These are phyloP conservation scores for Lichtheimia hyalospora DNA, from an alignment of 371 early-diverging fungal genomes.

Conservation along the genomic window DNA sequence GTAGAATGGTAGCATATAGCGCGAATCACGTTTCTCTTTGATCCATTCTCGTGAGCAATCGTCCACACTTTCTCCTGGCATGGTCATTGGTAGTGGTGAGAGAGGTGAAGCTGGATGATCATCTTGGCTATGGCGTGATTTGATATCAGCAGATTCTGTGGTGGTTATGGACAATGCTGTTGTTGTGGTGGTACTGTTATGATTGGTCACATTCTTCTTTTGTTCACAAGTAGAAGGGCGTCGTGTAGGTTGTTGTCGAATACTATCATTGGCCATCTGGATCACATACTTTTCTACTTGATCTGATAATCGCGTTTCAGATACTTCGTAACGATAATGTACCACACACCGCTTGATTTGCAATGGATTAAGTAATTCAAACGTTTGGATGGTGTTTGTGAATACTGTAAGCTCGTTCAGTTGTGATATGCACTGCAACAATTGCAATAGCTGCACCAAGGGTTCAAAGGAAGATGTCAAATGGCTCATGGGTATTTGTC, in stretches of 20 bases:
- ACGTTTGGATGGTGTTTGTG: slow-evolving; percentile 67
- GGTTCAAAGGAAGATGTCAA: slow-evolving; percentile 59
- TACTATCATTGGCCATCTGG: slow-evolving; percentile 64
- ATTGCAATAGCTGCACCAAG: slow-evolving; percentile 77
- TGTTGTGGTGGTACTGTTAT: slow-evolving; percentile 16
- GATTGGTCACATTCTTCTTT: slow-evolving; percentile 1
- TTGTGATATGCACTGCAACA: slow-evolving; percentile 79
- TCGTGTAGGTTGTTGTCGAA: slow-evolving; percentile 26
- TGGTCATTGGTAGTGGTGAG: not conserved
- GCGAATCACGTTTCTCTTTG: slow-evolving; percentile 47
- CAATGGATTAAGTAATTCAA: slow-evolving; percentile 66
- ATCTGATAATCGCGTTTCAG: slow-evolving; percentile 66
- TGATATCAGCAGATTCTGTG: slow-evolving; percentile 3
- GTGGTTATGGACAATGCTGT: slow-evolving; percentile 3
- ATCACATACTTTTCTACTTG: slow-evolving; percentile 75
- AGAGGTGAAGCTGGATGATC: not conserved
- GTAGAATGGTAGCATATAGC: slow-evolving; percentile 53
- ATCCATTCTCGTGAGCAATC: slow-evolving; percentile 28
- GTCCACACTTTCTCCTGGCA: slow-evolving; percentile 12
- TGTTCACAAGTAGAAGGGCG: not conserved
- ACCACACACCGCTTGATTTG: slow-evolving; percentile 73
- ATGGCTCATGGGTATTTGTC: not conserved
- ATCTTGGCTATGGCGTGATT: slow-evolving; percentile 6
- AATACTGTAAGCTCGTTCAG: slow-evolving; percentile 66
- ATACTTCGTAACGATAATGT: slow-evolving; percentile 85